Percentiles rank a stretch among this genome's conserved stretches.
phyloP scores from a whole-genome alignment of 371 early-diverging fungal species.

The Mucor saturninus region DNA sequence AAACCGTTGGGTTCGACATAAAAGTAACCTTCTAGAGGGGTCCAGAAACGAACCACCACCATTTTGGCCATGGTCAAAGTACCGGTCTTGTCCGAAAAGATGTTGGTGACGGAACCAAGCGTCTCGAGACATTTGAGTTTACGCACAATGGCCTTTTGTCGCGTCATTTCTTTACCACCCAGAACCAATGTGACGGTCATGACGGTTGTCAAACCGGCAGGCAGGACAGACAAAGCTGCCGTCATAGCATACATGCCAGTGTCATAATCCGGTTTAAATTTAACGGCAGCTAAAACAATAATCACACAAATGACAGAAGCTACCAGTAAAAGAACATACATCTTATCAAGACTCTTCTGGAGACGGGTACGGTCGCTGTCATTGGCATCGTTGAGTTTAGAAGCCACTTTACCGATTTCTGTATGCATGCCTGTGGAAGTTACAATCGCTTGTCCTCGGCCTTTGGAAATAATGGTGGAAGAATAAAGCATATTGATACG shows the following conservation, averaged over 20 bases:
- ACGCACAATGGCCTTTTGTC: slow-evolving; percentile 63
- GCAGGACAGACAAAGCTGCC: slow-evolving; percentile 41
- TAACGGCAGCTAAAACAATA: slow-evolving; percentile 70
- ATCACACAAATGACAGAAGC: slow-evolving; percentile 51
- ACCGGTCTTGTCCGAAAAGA: slow-evolving; percentile 85
- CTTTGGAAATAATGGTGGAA: slow-evolving; percentile 73
- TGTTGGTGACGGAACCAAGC: slow-evolving; percentile 89
- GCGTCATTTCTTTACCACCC: slow-evolving; percentile 47
- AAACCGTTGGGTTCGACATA: slow-evolving; percentile 67
- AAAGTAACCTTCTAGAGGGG: slow-evolving; percentile 65
- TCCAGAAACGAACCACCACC: slow-evolving; percentile 77
- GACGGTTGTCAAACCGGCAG: slow-evolving; percentile 49
- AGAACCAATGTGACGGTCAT: slow-evolving; percentile 47
- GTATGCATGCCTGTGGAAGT: slow-evolving; percentile 84
- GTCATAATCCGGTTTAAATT: slow-evolving; percentile 41
- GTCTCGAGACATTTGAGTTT: slow-evolving; percentile 92
- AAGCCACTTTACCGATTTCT: slow-evolving; percentile 89
- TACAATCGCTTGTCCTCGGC: slow-evolving; percentile 81
- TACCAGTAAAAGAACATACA: slow-evolving; percentile 72
- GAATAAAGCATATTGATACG: slow-evolving; percentile 78
- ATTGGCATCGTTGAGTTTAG: slow-evolving; percentile 72
- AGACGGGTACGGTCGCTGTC: slow-evolving; percentile 72
- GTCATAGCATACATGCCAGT: slow-evolving; percentile 52
- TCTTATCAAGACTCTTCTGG: slow-evolving; percentile 73
- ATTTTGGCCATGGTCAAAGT: slow-evolving; percentile 72